Conservation (phyloP, 805 yeast genomes). For the Starmerella vitae region DNA sequence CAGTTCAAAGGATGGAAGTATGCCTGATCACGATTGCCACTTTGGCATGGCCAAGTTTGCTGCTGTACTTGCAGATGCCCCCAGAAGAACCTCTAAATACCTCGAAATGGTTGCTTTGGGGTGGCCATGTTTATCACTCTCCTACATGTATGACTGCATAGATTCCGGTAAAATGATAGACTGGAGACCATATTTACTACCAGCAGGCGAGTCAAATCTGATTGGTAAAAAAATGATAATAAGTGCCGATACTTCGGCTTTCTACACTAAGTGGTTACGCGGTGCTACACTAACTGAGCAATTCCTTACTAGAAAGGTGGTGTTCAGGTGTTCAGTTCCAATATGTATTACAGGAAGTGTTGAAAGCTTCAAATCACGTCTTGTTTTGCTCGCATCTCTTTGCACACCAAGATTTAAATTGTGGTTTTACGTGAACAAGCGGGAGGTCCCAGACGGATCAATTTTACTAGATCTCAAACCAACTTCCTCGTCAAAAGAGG, state of each 20-base stretch:
- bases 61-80: constrained; percentile 48
- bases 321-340: constrained; percentile 14
- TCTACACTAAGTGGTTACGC: constrained; percentile 18
- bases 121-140: constrained; percentile 59
- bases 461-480: constrained; percentile 15
- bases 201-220: constrained; percentile 54
- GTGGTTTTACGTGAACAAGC: constrained; percentile 2
- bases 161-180: constrained; percentile 23
- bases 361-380: background rate
- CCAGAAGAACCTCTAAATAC: constrained; percentile 58
- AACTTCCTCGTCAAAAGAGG: background rate
- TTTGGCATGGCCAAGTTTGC: constrained; percentile 35
- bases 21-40: constrained; percentile 6
- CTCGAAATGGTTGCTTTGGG: constrained; percentile 65
- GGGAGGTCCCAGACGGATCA: constrained; percentile 15
- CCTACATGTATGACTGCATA: constrained; percentile 36
- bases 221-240: constrained; percentile 24
- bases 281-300: constrained; percentile 20
- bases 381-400: constrained; percentile 11
- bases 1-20: constrained; percentile 1
- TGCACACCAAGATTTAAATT: constrained; percentile 9
- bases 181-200: constrained; percentile 47
- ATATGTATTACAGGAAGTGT: constrained; percentile 14
- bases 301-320: constrained; percentile 18
- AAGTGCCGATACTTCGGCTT: constrained; percentile 20